phyloP scores from a whole-genome alignment of 805 yeast species.

The Saccharomyces paradoxus region DNA sequence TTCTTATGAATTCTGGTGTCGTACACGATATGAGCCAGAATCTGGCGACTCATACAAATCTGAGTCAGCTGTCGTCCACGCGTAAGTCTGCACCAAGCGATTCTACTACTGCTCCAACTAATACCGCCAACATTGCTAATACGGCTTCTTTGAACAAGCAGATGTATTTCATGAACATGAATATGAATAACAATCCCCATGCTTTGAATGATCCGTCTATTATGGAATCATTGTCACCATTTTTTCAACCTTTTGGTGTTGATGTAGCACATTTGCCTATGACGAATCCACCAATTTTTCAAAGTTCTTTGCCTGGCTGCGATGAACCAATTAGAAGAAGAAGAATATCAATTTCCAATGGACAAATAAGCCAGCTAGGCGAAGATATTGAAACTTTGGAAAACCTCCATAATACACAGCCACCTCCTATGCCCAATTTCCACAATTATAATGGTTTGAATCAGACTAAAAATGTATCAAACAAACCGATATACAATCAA shows the following conservation, averaged over 20 bases:
- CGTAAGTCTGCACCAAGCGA: background rate
- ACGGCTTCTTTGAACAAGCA: conserved; percentile 7
- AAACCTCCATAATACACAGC: conserved; percentile 31
- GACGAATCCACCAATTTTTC: conserved; percentile 40
- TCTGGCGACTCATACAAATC: conserved; percentile 4
- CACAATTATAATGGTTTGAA: background rate
- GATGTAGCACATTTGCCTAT: conserved; percentile 38
- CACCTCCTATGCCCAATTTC: conserved; percentile 7
- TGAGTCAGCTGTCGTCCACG: conserved; percentile 1
- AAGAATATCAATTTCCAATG: conserved; percentile 74
- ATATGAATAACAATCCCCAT: conserved; percentile 22
- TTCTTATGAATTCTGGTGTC: background rate
- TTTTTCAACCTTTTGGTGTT: conserved; percentile 38
- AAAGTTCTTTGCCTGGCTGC: conserved; percentile 32
- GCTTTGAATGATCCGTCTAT: conserved; percentile 25
- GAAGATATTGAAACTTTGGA: conserved; percentile 33
- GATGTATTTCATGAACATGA: conserved; percentile 5
- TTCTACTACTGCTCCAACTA: background rate
- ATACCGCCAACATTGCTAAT: background rate
- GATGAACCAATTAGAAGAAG: conserved; percentile 34
- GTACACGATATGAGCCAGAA: conserved; percentile 1
- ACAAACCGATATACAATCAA: background rate
- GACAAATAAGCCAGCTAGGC: conserved; percentile 72
- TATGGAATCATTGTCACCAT: conserved; percentile 35
- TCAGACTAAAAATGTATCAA: background rate